Base-by-base conservation (phyloP, 106 monocot species). In the Amphibolis antarctica region DNA sequence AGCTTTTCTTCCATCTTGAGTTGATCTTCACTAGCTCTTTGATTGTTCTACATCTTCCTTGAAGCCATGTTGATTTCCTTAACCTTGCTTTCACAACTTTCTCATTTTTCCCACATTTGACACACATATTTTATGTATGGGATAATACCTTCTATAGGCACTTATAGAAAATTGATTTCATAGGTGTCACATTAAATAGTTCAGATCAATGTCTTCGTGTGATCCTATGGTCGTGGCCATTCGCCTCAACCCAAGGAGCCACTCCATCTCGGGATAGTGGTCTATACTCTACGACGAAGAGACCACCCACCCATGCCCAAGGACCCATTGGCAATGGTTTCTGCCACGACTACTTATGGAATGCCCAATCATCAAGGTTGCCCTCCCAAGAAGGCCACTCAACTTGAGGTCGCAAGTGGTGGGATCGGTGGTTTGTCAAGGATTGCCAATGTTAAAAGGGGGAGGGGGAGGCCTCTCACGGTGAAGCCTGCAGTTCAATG, bases 221-320 rank as follows among this genome's bases (percentile, higher is more conserved):
- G n/a, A n/a, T n/a, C n/a, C n/a, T n/a, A n/a, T 5, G 56, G 81
- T 28, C 75, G 86, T 14, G 82, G 86, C 22, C 71, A 79, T 18
- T 82, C 82, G 1, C 73, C 77, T 0, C 77, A 82, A 66, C 49
- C 66, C 49, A 82, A 77, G 66, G 42, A 1, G 13, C 56, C 66
- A 22, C 46, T 52, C 1, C 53, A 66, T 9, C 45, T 54, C 1
- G 71, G 28, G 12, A 30, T 26, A 15, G 46, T 36, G 7, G 3
- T 53, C 3, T 42, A 76, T 14, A n/a, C 80, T 22, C 71, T 66
- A 0, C 64, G 69, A 46, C 70, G 66, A 9, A 73, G 85, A 14
- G 85, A 82, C 12, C 62, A 82, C 12, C 85, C 85, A 1, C 78
- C 85, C 9, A 89, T 85, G 80, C 59, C 79, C 4, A 82, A 85